Evolutionary conservation across 148 eudicot genomes (phyloP), one percentile per base, ranked within the genome.

Genomic region (Fagopyrum esculentum): DNA sequence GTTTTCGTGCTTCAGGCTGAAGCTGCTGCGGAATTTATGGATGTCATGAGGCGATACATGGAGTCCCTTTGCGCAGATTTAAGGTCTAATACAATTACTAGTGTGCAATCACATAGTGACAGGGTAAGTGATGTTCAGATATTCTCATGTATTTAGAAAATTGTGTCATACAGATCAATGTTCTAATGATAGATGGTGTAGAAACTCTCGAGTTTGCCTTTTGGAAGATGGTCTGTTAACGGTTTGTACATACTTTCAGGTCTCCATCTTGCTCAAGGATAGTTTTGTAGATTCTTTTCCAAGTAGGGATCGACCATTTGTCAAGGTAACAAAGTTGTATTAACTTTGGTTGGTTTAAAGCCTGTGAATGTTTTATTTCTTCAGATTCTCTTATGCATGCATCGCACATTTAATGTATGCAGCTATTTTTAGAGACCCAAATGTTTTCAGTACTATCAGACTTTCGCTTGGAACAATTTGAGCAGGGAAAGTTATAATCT

Each of bases 381-480:
- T 45, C 71, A 35, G 1, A 12, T 8, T 11, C 60, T 54, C 66
- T 56, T 44, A 57, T 57, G 35, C 30, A 0, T 66, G 71, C 69
- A 16, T 48, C 30, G 3, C 17, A 15, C 30, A 19, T 49, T 69
- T 50, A 47, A 48, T 48, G 75, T 78, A 74, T 87, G 89, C 98
- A 94, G 98, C 77, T 85, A 68, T 91, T 94, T 77, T 90, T 91
- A 7, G 98, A 94, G 75, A 94, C 98, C 22, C 98, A 94, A 74
- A 82, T 91, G 80, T 94, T 94, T 80, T 77, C 88, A 9, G 97
- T 94, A 77, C 75, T 91, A 73, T 89, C 98, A 12, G 98, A 94
- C 82, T 80, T 86, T 56, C 94, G 87, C 49, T 85, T 94, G 54
- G 75, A 87, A 50, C 82, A 82, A 76, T 85, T 71, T 71, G 97